These are phyloP conservation scores for Petunia axillaris DNA, from an alignment of 257 asterid species.

Conservation along the genomic window DNA sequence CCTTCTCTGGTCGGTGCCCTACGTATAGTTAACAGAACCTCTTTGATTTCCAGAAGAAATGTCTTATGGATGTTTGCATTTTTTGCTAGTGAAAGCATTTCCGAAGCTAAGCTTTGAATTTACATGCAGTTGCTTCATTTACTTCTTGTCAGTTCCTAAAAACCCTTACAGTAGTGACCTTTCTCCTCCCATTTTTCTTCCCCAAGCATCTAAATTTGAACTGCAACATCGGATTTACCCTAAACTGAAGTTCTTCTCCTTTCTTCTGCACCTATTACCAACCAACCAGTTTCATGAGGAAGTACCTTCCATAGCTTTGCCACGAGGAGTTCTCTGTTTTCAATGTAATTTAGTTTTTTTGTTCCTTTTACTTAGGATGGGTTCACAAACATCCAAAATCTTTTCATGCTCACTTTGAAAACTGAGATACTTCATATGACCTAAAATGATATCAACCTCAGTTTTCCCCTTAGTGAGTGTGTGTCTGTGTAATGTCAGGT, in stretches of 20 bases:
- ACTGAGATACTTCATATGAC: background rate
- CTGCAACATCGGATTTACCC: background rate
- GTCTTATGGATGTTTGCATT: background rate
- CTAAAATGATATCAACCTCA: background rate
- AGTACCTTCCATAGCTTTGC: background rate
- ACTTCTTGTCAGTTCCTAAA: constrained; percentile 2
- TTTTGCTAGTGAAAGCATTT: constrained; percentile 12
- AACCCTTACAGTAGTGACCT: background rate
- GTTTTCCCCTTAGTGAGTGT: background rate
- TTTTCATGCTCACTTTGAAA: background rate
- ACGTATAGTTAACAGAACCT: constrained; percentile 7
- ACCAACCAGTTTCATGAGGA: constrained; percentile 15
- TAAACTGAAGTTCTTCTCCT: background rate
- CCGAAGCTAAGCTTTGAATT: constrained; percentile 10
- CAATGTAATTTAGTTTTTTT: background rate
- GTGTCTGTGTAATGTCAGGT: background rate
- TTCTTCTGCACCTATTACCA: constrained; percentile 8
- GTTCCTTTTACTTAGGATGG: background rate
- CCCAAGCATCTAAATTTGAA: background rate
- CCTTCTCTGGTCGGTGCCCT: background rate
- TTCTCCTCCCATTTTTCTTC: constrained; percentile 10
- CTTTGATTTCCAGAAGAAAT: constrained; percentile 13
- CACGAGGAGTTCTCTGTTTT: background rate
- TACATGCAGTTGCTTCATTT: background rate
- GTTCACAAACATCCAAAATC: background rate